phyloP scores from a whole-genome alignment of 192 early-diverging fungal species.

The Bifiguratus adelaidae region DNA sequence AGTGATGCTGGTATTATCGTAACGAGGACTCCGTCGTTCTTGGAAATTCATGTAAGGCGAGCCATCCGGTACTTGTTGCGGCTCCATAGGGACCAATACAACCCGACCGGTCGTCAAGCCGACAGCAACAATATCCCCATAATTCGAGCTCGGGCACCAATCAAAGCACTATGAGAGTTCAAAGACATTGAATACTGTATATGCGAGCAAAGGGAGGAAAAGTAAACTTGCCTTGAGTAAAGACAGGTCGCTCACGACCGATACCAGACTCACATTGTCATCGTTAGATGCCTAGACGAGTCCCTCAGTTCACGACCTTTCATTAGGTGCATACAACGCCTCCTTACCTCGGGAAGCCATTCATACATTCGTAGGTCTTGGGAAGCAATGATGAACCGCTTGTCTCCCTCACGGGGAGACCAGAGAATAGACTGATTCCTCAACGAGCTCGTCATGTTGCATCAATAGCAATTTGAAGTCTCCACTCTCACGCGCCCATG shows the following conservation, averaged over 20 bases:
- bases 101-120: conserved; percentile 46
- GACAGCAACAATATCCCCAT: conserved; percentile 42
- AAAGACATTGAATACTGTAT: not conserved
- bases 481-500: too few species aligned
- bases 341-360: conserved; percentile 27
- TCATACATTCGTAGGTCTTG: conserved; percentile 47
- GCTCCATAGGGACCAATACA: conserved; percentile 38
- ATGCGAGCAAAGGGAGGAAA: too few species aligned
- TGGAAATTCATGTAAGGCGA: conserved; percentile 3
- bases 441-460: too few species aligned
- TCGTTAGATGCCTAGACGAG: too few species aligned
- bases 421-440: conserved; percentile 31
- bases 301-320: not conserved
- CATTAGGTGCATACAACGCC: too few species aligned
- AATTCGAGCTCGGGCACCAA: conserved; percentile 52
- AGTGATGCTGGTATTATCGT: conserved; percentile 7
- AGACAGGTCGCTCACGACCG: too few species aligned
- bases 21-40: not conserved
- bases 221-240: not conserved
- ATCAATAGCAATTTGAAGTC: too few species aligned
- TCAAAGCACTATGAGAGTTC: conserved; percentile 38
- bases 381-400: conserved; percentile 41
- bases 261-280: too few species aligned
- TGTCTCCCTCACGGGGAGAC: conserved; percentile 35
- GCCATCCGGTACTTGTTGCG: conserved; percentile 4